Evolutionary conservation across 257 asterid species (phyloP), one percentile per base, ranked within the genome.

Genomic region (Anisodus acutangulus): DNA sequence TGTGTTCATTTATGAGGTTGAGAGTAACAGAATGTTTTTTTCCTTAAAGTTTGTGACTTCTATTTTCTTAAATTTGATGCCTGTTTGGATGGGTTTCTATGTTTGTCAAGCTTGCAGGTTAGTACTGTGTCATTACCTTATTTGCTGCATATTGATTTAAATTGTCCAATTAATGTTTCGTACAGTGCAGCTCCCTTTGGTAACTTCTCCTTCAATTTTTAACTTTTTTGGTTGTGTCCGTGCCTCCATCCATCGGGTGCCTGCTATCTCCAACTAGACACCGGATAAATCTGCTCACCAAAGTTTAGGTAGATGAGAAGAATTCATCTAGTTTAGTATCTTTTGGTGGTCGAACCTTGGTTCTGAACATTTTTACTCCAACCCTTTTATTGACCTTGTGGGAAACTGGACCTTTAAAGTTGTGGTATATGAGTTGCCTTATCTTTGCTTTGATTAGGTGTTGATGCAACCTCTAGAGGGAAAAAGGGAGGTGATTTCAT

Each of bases 41-140:
- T 71, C 4, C n/a, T 9, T 0, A 0, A 45, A 71, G 79, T 71
- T 71, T 8, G 8, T 70, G 57, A 43, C 79, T 70, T 3, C 2
- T 3, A 43, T 70, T 43, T 69, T 70, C 79, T 43, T 71, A 71
- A 45, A n/a, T n/a, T 71, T 71, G 58, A 45, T 45, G n/a, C 45
- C 79, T 9, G 17, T 43, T 71, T 43, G 79, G 39, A 71, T n/a
- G 10, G 57, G 54, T 71, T 71, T 45, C 58, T 43, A 4, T 71
- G 79, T 43, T 45, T 70, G 3, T 70, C 79, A 70, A 70, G 17
- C 57, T 43, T 43, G 57, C 31, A 45, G 79, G 55, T 70, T 70
- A 43, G 79, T 76, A 12, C 12, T 4, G 12, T 51, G 9, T 13
- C 63, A 51, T 72, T 19, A 8, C 7, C 81, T 51, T 26, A 22